A percentile compares a stretch with the other conserved stretches of the same genome.
These are phyloP conservation scores for Lactarius indigo DNA, from an alignment of 768 basidiomycete species.

Conservation along the genomic window DNA sequence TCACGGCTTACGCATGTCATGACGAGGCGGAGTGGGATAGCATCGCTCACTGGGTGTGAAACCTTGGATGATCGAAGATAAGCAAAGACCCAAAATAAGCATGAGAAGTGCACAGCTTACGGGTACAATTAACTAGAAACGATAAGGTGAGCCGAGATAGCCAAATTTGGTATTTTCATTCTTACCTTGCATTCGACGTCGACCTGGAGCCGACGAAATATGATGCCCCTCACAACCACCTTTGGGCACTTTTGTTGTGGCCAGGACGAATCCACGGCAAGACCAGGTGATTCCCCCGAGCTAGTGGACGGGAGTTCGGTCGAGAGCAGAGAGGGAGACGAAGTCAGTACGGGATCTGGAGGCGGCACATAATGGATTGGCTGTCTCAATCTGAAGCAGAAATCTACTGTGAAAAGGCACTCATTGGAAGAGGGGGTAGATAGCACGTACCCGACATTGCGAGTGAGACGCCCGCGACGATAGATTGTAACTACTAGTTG, in stretches of 20 bases:
- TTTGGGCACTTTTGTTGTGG: not conserved
- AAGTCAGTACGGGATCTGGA: not conserved
- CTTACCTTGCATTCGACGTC: slow-evolving; percentile 21
- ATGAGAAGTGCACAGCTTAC: not conserved
- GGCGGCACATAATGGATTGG: not conserved
- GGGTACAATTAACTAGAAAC: slow-evolving; percentile 7
- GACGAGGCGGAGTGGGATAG: slow-evolving; percentile 14
- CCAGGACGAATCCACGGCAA: not conserved
- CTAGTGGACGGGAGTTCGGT: not conserved
- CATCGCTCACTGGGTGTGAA: slow-evolving; percentile 1
- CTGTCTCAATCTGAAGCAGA: slow-evolving; percentile 1
- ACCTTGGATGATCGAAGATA: not conserved
- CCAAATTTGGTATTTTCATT: not conserved
- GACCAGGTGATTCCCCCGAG: not conserved
- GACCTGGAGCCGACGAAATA: not conserved
- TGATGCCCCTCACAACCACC: slow-evolving; percentile 11
- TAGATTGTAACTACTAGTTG: slow-evolving; percentile 15
- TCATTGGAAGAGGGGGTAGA: not conserved
- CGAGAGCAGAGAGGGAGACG: not conserved
- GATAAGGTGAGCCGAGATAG: not conserved
- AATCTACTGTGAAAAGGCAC: not conserved
- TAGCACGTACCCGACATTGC: slow-evolving; percentile 15
- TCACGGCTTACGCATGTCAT: slow-evolving; percentile 8
- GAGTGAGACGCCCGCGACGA: slow-evolving; percentile 8
- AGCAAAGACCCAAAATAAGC: not conserved